Evolutionary conservation across 345 rosid genomes (phyloP).

Genomic region (Gossypium anomalum): DNA sequence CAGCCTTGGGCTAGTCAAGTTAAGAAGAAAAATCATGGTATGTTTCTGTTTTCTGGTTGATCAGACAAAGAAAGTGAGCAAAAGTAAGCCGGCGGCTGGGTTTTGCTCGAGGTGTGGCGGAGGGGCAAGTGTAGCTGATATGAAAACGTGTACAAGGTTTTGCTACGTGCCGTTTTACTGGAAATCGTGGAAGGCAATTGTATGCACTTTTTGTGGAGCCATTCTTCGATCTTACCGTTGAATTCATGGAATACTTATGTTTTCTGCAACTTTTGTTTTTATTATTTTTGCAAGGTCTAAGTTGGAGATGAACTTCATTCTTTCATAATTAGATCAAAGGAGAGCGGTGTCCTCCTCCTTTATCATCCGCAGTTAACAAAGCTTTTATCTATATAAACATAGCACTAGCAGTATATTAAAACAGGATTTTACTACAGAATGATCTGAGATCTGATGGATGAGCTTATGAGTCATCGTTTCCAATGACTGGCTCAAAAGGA

Average conservation of each 20-base stretch:
- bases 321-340: not conserved
- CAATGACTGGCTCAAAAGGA: too few relatives aligned
- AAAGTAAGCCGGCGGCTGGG: slow-evolving; percentile 91
- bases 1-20: not conserved
- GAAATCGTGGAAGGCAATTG: slow-evolving; percentile 80
- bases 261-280: not conserved
- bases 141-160: slow-evolving; percentile 78
- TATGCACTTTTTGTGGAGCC: slow-evolving; percentile 85
- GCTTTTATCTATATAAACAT: too few relatives aligned
- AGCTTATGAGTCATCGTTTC: too few relatives aligned
- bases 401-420: too few relatives aligned
- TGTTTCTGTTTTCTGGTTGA: slow-evolving; percentile 83
- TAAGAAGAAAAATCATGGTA: slow-evolving; percentile 37
- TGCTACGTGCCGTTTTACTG: slow-evolving; percentile 79
- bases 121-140: slow-evolving; percentile 95
- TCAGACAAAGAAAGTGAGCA: slow-evolving; percentile 62
- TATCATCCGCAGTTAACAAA: not conserved
- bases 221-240: slow-evolving; percentile 70
- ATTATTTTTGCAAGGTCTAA: not conserved
- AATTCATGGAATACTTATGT: not conserved
- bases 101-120: slow-evolving; percentile 85
- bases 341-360: not conserved
- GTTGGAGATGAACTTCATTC: not conserved
- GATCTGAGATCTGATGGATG: too few relatives aligned
- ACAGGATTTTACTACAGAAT: too few relatives aligned